A percentile compares a stretch with the other conserved stretches of the same genome.
These are phyloP conservation scores for Xerocomellus chrysenteron DNA, from an alignment of 768 basidiomycete genomes.

Conservation along the genomic window DNA sequence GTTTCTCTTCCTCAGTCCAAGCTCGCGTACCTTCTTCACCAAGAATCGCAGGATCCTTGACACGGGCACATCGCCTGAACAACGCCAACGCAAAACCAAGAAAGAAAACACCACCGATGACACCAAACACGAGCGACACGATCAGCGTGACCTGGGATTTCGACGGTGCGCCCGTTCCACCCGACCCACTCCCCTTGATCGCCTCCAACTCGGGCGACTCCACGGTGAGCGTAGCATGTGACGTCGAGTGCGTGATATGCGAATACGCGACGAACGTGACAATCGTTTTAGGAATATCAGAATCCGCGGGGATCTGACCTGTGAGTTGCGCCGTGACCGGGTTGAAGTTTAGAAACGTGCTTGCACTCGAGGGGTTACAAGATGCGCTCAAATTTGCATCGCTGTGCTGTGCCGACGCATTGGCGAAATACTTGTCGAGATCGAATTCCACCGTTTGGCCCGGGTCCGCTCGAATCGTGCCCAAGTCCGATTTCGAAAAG, in stretches of 20 bases:
- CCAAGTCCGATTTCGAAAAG: constrained; percentile 59
- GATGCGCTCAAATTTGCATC: constrained; percentile 55
- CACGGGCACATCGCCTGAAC: constrained; percentile 53
- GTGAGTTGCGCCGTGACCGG: constrained; percentile 41
- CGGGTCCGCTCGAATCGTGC: constrained; percentile 53
- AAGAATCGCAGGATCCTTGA: constrained; percentile 58
- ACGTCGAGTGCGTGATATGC: constrained; percentile 63
- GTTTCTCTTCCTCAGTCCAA: constrained; percentile 64
- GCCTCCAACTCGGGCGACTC: constrained; percentile 40
- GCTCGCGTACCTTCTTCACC: constrained; percentile 58
- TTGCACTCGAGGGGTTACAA: constrained; percentile 50
- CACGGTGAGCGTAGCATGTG: constrained; percentile 59
- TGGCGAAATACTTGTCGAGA: constrained; percentile 56
- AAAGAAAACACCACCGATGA: constrained; percentile 56
- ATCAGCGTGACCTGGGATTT: constrained; percentile 55
- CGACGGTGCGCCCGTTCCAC: constrained; percentile 41
- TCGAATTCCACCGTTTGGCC: constrained; percentile 52
- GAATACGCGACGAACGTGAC: constrained; percentile 72
- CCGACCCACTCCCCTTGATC: constrained; percentile 34
- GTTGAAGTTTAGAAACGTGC: constrained; percentile 56
- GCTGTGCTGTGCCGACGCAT: constrained; percentile 37
- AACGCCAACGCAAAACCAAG: constrained; percentile 55
- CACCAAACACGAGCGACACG: constrained; percentile 59
- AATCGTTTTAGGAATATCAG: constrained; percentile 40
- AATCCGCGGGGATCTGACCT: constrained; percentile 55